Evolutionary conservation across 2,329 filamentous ascomycete species (phyloP), one percentile per base, ranked within the genome.

Genomic region (Diplodia intermedia): DNA sequence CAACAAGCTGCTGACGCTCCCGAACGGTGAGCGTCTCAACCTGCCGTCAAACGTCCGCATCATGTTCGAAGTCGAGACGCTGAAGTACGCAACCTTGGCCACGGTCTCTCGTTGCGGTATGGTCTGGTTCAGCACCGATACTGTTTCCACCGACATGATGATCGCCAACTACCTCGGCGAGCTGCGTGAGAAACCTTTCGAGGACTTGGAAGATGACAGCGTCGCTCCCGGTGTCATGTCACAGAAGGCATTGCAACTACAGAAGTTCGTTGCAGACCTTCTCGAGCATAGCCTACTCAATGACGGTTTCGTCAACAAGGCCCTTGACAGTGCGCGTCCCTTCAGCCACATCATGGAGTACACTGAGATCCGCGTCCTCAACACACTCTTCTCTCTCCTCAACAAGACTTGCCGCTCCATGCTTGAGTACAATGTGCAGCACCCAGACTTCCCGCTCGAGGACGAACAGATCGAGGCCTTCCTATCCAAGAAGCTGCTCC

Each of bases 71-170:
- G 95, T 99, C 43, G 96, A 99, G 82, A 98, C 90, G 3, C 85
- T 99, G 69, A 97, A 96, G 77, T 99, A 99, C 77, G 95, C 95
- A 47, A 99, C 95, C 0, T 87, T 99, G 54, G 95, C 95, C 67
- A 99, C 95, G n/a, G 95, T 99, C 76, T 96, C 92, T 89, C 93
- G 95, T 82, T 99, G 95, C 79, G 95, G 95, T 86, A 99, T 99
- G 95, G 96, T 99, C 15, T 99, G 95, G 95, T 99, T 98, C 82
- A 99, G 93, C 77, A 94, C 97, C 75, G 96, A 99, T 76, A 98
- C 94, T 33, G 94, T 99, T 50, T 94, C 93, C 38, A 88, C 94
- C 1, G 87, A 87, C 72, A 97, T 99, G 91, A 91, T 98, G 89
- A 90, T 98, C 50, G 85, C 88, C 70, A 92, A 98, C 80, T 97